Evolutionary conservation across 169 alveolate genomes (phyloP), one percentile per base, ranked within the genome.

Genomic region (Plasmodium chabaudi): DNA sequence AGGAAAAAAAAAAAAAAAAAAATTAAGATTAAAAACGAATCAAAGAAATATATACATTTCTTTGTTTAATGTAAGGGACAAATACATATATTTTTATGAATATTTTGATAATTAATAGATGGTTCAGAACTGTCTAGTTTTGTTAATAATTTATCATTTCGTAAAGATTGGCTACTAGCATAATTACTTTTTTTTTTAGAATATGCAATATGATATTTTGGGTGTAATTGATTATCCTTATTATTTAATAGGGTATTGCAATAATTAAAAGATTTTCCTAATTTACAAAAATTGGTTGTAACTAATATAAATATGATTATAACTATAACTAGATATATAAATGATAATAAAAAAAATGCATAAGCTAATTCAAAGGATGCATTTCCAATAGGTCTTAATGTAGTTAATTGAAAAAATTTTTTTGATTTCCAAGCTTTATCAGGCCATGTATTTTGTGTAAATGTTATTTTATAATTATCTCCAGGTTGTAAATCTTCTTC

Each of bases 391-490:
- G 69, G 57, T 13, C 88, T 53, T 34, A 77, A 77, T 0, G 88
- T 47, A 15, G 65, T 39, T 44, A 77, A 25, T 21, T 77, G 88
- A 19, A 77, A 77, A 7, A 68, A 77, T 49, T 77, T 77, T 19
- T 49, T 63, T 5, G 88, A 74, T n/a, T 77, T 77, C 88, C 88
- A 77, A 0, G 63, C 47, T 61, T 77, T 39, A 6, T 53, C 74
- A 47, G 88, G 88, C 88, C 88, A 77, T 10, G 79, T 47, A 53
- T 77, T 77, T 21, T 77, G 88, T 34, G 60, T 49, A 34, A 77
- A 77, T n/a, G 64, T 55, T 21, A 77, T 47, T 77, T 77, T 23
- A 21, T 77, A 77, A 34, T 51, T 12, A 2, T 77, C 10, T 13
- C 88, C 88, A 0, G 79, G 67, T 51, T 64, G 10, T 13, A 77